A percentile compares a stretch with the other conserved stretches of the same genome.
These are phyloP conservation scores for Setaria viridis DNA, from an alignment of 202 grass and related monocot genomes.

Conservation along the genomic window DNA sequence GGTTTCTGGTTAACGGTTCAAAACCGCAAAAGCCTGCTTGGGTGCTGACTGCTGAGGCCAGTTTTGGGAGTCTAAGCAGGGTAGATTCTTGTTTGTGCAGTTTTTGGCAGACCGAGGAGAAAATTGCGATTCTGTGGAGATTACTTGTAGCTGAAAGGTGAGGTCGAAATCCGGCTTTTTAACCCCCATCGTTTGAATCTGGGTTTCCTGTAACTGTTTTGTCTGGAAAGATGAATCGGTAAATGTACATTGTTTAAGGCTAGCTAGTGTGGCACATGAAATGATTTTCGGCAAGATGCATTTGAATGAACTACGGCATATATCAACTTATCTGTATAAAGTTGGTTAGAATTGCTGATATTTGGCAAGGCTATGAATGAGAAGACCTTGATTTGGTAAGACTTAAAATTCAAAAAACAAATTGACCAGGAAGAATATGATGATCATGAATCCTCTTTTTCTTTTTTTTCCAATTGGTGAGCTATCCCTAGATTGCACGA, in stretches of 20 bases:
- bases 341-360: background rate
- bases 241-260: background rate
- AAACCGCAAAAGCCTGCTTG: slow-evolving; percentile 24
- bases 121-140: background rate
- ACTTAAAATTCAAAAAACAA: background rate
- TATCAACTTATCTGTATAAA: background rate
- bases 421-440: background rate
- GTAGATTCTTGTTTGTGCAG: background rate
- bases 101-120: slow-evolving; percentile 1
- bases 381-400: background rate
- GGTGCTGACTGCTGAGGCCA: background rate
- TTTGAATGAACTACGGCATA: background rate
- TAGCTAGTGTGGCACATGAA: background rate
- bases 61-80: slow-evolving; percentile 25
- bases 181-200: background rate
- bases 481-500: slow-evolving; percentile 35
- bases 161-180: background rate
- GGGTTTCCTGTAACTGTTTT: background rate
- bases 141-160: background rate
- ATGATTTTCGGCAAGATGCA: background rate
- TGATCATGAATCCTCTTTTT: background rate
- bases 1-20: slow-evolving; percentile 4
- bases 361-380: background rate
- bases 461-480: slow-evolving; percentile 22
- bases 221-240: slow-evolving; percentile 3